phyloP scores from a whole-genome alignment of 176 grass and related monocot species.

The Bromus sterilis region DNA sequence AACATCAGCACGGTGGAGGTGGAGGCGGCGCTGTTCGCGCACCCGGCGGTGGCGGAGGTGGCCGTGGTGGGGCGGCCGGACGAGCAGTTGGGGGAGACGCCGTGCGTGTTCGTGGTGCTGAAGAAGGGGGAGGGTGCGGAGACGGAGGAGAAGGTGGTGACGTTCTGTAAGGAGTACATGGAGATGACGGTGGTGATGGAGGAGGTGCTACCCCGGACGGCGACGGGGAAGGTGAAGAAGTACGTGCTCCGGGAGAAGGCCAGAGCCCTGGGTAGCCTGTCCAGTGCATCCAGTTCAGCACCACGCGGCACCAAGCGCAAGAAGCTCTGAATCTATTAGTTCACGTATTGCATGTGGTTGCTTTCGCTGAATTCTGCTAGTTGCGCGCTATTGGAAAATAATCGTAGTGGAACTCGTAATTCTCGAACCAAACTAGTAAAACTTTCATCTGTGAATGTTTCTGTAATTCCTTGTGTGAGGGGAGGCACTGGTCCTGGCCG shows the following conservation, averaged over 20 bases:
- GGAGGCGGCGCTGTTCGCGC: slow-evolving; percentile 59
- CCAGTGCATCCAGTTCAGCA: neutral
- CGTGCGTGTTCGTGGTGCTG: slow-evolving; percentile 65
- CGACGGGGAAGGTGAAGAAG: too few species aligned
- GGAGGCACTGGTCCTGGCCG: too few species aligned
- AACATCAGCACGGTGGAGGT: slow-evolving; percentile 88
- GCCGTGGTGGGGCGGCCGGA: slow-evolving; percentile 71
- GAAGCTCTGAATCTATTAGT: slow-evolving; percentile 68
- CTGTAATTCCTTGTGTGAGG: too few species aligned
- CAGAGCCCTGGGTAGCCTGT: slow-evolving; percentile 57
- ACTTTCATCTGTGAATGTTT: too few species aligned
- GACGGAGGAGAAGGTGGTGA: slow-evolving; percentile 49
- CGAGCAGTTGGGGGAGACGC: slow-evolving; percentile 84
- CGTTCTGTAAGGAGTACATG: slow-evolving; percentile 73
- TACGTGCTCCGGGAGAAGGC: slow-evolving; percentile 56
- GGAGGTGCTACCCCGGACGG: slow-evolving; percentile 66
- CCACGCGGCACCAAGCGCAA: slow-evolving; percentile 25
- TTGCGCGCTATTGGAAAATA: too few species aligned
- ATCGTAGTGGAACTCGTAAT: too few species aligned
- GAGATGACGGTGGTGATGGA: slow-evolving; percentile 64
- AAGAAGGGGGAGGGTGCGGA: neutral
- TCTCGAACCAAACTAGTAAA: too few species aligned
- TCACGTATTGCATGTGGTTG: too few species aligned
- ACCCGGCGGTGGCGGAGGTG: slow-evolving; percentile 58
- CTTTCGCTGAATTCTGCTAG: too few species aligned